Conservation (phyloP, 257 asterid genomes). For the Nyctanthes arbortristis region DNA sequence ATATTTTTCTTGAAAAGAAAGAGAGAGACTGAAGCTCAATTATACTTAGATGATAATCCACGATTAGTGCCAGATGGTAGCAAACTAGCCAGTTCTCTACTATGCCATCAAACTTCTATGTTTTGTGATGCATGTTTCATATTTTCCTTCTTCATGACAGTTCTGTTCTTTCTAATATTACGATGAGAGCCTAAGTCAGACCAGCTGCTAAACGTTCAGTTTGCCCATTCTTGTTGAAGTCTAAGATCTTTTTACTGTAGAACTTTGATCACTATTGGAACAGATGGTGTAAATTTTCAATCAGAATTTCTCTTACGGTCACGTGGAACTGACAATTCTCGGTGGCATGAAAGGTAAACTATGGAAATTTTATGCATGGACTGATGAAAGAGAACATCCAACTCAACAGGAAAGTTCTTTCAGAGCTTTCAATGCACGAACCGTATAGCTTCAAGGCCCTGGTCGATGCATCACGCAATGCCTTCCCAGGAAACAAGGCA, state of each 20-base stretch:
- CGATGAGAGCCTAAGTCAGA: not conserved
- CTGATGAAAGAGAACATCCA: constrained; percentile 91
- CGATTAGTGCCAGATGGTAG: not conserved
- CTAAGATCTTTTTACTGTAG: not conserved
- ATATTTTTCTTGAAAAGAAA: not conserved
- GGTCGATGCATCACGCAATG: constrained; percentile 67
- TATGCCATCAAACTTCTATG: not conserved
- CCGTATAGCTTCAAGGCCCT: constrained; percentile 93
- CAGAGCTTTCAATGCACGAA: constrained; percentile 87
- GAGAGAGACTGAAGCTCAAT: not conserved
- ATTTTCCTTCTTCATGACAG: not conserved
- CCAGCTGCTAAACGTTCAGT: not conserved
- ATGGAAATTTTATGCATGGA: constrained; percentile 92
- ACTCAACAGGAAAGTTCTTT: constrained; percentile 75
- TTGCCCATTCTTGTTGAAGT: not conserved
- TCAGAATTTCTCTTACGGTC: not conserved
- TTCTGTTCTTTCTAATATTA: not conserved
- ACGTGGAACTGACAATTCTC: not conserved
- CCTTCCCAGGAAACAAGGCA: constrained; percentile 82
- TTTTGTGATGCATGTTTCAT: too few species aligned
- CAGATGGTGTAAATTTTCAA: not conserved
- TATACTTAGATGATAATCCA: not conserved
- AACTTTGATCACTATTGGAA: not conserved
- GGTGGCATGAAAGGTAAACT: constrained; percentile 57
- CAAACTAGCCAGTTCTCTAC: not conserved